These are phyloP conservation scores for Microsporum audouinii DNA, from an alignment of 2,329 filamentous ascomycete genomes.

Conservation along the genomic window DNA sequence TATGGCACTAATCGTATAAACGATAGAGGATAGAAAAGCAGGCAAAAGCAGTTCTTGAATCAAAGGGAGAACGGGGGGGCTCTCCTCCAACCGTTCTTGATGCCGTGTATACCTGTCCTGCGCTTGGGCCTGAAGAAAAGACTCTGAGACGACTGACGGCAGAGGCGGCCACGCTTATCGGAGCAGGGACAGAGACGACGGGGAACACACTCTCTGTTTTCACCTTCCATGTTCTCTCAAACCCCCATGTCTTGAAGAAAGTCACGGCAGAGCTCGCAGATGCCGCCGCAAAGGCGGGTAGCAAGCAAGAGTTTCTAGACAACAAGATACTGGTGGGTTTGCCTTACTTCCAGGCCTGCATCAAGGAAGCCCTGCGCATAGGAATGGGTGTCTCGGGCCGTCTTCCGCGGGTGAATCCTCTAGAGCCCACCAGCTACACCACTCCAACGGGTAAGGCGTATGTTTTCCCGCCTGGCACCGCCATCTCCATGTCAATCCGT, in stretches of 20 bases:
- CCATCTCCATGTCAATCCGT: background rate
- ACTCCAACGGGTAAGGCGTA: background rate
- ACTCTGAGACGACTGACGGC: slow-evolving; percentile 20
- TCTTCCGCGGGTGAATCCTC: slow-evolving; percentile 7
- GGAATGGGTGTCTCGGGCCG: slow-evolving; percentile 16
- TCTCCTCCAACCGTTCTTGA: background rate
- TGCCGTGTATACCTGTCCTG: background rate
- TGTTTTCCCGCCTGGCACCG: slow-evolving; percentile 4
- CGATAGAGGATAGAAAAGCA: background rate
- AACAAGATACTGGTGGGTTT: slow-evolving; percentile 3
- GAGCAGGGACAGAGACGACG: slow-evolving; percentile 25
- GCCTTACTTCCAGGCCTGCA: slow-evolving; percentile 8
- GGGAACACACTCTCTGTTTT: slow-evolving; percentile 18
- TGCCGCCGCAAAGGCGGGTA: background rate
- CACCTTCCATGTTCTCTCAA: slow-evolving; percentile 8
- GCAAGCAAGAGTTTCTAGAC: background rate
- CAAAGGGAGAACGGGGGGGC: background rate
- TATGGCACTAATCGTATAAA: background rate
- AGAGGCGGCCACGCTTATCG: slow-evolving; percentile 23
- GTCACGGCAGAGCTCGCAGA: slow-evolving; percentile 4
- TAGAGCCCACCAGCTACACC: background rate
- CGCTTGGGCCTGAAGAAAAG: slow-evolving; percentile 13
- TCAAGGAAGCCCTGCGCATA: slow-evolving; percentile 9
- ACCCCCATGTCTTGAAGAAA: slow-evolving; percentile 7
- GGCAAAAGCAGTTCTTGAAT: background rate